Evolutionary conservation across 352 stramenopile genomes (phyloP).

Genomic region (Plasmopara muralis): DNA sequence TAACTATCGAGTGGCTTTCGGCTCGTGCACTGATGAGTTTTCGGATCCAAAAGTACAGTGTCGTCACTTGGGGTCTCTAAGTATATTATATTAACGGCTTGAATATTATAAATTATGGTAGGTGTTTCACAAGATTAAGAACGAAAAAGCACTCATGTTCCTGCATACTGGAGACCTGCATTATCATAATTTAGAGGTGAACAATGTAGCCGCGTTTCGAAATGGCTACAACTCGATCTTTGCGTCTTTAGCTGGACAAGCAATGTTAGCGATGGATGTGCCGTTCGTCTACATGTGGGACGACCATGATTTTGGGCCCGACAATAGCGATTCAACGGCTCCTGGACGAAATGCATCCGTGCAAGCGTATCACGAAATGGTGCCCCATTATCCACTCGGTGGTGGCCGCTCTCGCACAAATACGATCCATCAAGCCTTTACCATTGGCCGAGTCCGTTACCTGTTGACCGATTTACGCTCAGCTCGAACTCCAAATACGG

Average conservation of each 20-base stretch:
- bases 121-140: conserved; percentile 55
- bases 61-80: not conserved
- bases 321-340: conserved; percentile 83
- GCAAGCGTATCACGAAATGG: conserved; percentile 72
- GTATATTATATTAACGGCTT: too few species aligned
- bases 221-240: conserved; percentile 68
- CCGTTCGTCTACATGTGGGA: conserved; percentile 89
- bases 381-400: conserved; percentile 64
- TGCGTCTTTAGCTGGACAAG: conserved; percentile 49
- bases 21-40: conserved; percentile 74
- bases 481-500: conserved; percentile 57
- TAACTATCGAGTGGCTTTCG: conserved; percentile 70
- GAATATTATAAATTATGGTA: conserved; percentile 4
- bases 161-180: conserved; percentile 86
- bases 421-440: conserved; percentile 75
- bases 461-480: conserved; percentile 79
- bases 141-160: conserved; percentile 73
- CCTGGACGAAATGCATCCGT: conserved; percentile 63
- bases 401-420: conserved; percentile 29
- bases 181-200: conserved; percentile 76
- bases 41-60: conserved; percentile 50
- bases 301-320: conserved; percentile 86
- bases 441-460: conserved; percentile 78
- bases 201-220: conserved; percentile 56
- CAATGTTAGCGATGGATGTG: conserved; percentile 78